phyloP scores from a whole-genome alignment of 805 yeast species.

The Yarrowia sp. region DNA sequence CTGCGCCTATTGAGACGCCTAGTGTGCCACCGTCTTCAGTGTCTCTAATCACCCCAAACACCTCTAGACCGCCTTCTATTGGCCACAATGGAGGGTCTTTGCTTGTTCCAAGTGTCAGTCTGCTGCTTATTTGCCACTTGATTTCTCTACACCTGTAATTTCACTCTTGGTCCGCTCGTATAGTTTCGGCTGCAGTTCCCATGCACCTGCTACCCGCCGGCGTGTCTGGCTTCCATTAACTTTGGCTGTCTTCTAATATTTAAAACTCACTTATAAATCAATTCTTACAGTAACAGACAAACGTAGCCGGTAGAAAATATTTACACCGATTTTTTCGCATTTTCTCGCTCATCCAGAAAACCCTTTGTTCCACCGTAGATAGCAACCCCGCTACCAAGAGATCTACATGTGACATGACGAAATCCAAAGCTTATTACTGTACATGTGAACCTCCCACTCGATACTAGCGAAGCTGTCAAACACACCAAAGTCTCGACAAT shows the following conservation, averaged over 20 bases:
- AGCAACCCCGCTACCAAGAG: not conserved
- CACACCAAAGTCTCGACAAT: not conserved
- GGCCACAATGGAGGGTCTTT: not conserved
- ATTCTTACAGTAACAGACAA: not conserved
- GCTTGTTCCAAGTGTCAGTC: not conserved
- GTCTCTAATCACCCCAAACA: not conserved
- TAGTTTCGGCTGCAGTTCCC: not conserved
- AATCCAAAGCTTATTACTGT: constrained; percentile 17
- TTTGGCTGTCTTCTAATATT: not conserved
- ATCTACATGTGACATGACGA: constrained; percentile 25
- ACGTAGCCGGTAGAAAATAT: too few species aligned
- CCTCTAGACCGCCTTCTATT: not conserved
- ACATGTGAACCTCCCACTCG: not conserved
- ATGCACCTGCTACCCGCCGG: constrained; percentile 7
- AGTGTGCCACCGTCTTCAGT: not conserved
- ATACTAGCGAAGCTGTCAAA: not conserved
- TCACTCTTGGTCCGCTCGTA: not conserved
- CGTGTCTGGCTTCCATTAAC: too few species aligned
- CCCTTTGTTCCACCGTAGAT: not conserved
- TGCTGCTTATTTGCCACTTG: not conserved
- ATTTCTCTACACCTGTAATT: not conserved
- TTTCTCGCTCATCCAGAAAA: too few species aligned
- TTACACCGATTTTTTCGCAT: too few species aligned
- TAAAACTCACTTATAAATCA: not conserved
- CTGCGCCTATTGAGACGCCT: not conserved